phyloP scores from a whole-genome alignment of 768 basidiomycete genomes.

The Trametes cingulata region DNA sequence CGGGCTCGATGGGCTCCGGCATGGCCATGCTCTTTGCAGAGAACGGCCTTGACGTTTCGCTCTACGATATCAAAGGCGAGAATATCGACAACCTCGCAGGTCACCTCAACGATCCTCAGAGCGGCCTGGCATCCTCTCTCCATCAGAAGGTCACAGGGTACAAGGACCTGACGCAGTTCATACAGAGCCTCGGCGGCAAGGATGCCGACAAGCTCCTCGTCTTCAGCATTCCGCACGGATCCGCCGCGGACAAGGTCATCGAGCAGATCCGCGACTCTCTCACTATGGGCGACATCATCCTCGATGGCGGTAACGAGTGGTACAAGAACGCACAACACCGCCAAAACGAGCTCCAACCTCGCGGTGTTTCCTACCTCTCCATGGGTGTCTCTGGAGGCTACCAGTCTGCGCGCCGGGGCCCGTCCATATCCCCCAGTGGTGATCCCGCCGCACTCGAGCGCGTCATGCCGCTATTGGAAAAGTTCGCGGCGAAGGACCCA shows the following conservation, averaged over 20 bases:
- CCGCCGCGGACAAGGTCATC: slow-evolving; percentile 24
- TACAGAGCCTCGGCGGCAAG: slow-evolving; percentile 18
- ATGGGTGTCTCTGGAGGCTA: slow-evolving; percentile 28
- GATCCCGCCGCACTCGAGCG: slow-evolving; percentile 21
- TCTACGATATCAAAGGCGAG: slow-evolving; percentile 21
- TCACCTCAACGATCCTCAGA: slow-evolving; percentile 1
- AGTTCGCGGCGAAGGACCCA: slow-evolving; percentile 23
- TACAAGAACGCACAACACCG: slow-evolving; percentile 24
- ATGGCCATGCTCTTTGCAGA: slow-evolving; percentile 30
- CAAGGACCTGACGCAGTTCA: slow-evolving; percentile 24
- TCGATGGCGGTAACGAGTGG: slow-evolving; percentile 29
- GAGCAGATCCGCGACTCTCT: slow-evolving; percentile 11
- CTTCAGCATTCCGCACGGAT: slow-evolving; percentile 29
- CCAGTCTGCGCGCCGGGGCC: slow-evolving; percentile 26
- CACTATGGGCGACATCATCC: slow-evolving; percentile 26
- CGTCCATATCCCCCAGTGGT: slow-evolving; percentile 25
- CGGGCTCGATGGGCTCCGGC: slow-evolving; percentile 28
- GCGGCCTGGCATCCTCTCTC: slow-evolving; percentile 13
- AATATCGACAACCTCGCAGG: slow-evolving; percentile 20
- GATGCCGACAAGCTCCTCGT: slow-evolving; percentile 24
- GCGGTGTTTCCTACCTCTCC: slow-evolving; percentile 22
- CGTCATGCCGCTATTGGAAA: slow-evolving; percentile 24
- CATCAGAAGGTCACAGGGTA: slow-evolving; percentile 18
- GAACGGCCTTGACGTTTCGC: slow-evolving; percentile 22
- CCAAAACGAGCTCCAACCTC: slow-evolving; percentile 14